phyloP scores from a whole-genome alignment of 768 basidiomycete species.

The Auricularia cornea region DNA sequence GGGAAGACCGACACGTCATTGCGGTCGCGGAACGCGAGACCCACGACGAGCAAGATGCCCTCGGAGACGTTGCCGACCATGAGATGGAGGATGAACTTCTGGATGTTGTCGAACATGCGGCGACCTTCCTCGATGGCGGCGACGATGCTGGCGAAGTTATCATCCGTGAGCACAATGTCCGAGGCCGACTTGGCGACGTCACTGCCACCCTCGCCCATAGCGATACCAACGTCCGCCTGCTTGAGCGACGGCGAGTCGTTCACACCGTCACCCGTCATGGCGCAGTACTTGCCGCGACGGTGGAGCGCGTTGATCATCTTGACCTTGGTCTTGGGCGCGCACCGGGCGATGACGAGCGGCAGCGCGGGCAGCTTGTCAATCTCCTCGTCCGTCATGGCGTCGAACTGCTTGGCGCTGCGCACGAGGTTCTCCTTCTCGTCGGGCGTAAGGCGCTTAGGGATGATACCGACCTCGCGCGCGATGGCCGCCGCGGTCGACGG shows the following conservation, averaged over 20 bases:
- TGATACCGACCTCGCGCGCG: constrained; percentile 52
- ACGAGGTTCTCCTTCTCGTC: constrained; percentile 28
- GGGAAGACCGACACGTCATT: constrained; percentile 47
- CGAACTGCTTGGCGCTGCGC: constrained; percentile 21
- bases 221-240: constrained; percentile 54
- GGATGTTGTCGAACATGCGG: constrained; percentile 48
- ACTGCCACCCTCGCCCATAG: constrained; percentile 42
- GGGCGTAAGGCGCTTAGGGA: constrained; percentile 34
- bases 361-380: constrained; percentile 24
- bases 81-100: constrained; percentile 47
- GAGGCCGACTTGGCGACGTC: constrained; percentile 34
- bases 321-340: constrained; percentile 56
- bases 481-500: constrained; percentile 55
- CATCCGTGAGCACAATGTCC: constrained; percentile 55
- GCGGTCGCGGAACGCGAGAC: constrained; percentile 48
- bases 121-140: constrained; percentile 59
- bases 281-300: constrained; percentile 42
- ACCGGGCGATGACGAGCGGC: constrained; percentile 53
- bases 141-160: constrained; percentile 59
- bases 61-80: constrained; percentile 47
- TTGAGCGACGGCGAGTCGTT: constrained; percentile 53
- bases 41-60: constrained; percentile 45
- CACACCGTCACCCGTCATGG: constrained; percentile 61
- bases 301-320: constrained; percentile 56
- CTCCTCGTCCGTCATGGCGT: constrained; percentile 19